Conservation (phyloP, 1,139 yeast genomes). For the Debaryomycetaceae sp. region DNA sequence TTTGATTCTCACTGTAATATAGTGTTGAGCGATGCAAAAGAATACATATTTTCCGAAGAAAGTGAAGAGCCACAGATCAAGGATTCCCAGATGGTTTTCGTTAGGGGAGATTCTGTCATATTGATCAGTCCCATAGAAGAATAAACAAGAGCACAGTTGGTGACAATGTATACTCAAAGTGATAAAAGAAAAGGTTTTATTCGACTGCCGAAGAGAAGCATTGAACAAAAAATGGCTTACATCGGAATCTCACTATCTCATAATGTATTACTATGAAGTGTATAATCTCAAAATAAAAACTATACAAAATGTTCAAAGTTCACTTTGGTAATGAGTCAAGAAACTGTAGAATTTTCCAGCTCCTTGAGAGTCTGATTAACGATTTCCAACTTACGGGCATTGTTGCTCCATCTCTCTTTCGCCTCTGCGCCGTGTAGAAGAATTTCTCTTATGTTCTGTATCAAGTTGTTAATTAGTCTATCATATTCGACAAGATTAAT, state of each 20-base stretch:
- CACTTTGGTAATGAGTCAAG: not conserved
- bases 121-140: constrained; percentile 53
- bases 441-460: constrained; percentile 23
- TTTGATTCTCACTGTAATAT: constrained; percentile 96
- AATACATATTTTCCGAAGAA: constrained; percentile 62
- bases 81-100: constrained; percentile 84
- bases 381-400: constrained; percentile 31
- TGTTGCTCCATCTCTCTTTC: constrained; percentile 33
- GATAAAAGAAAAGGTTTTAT: not conserved
- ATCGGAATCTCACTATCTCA: not conserved
- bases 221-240: not conserved
- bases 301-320: not conserved
- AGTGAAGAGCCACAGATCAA: constrained; percentile 49
- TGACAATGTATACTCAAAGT: not conserved
- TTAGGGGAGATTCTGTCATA: constrained; percentile 94
- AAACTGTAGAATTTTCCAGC: constrained; percentile 6
- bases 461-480: constrained; percentile 22
- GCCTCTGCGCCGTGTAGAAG: constrained; percentile 28
- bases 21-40: constrained; percentile 91
- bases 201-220: not conserved
- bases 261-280: not conserved
- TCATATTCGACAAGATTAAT: constrained; percentile 32
- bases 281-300: not conserved
- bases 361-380: constrained; percentile 17
- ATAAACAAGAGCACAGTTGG: constrained; percentile 5